A percentile compares a stretch with the other conserved stretches of the same genome.
These are phyloP conservation scores for Maudiozyma turicensis DNA, from an alignment of 805 yeast species.

Conservation along the genomic window DNA sequence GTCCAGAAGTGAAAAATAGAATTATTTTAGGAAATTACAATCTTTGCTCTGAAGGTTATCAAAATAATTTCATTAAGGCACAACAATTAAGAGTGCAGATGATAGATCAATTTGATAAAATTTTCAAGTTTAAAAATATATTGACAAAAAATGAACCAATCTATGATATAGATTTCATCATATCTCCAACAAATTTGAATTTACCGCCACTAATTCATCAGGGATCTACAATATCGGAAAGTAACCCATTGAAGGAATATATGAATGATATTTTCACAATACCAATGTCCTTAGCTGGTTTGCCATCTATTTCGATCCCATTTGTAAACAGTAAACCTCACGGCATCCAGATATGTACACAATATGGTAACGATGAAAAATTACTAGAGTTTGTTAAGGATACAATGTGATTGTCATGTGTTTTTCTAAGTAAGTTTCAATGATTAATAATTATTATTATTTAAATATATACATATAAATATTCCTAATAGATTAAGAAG, in stretches of 20 bases:
- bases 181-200: conserved; percentile 63
- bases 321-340: conserved; percentile 26
- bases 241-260: conserved; percentile 47
- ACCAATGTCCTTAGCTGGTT: conserved; percentile 85
- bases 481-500: not conserved
- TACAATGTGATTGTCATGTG: not conserved
- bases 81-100: conserved; percentile 52
- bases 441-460: not conserved
- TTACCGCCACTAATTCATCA: conserved; percentile 41
- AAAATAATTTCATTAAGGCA: conserved; percentile 71
- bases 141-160: conserved; percentile 17
- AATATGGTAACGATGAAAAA: conserved; percentile 67
- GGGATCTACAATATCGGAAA: conserved; percentile 27
- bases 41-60: conserved; percentile 58
- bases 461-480: not conserved
- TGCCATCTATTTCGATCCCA: conserved; percentile 81
- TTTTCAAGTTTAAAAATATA: conserved; percentile 47
- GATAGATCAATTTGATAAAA: conserved; percentile 52
- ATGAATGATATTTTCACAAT: conserved; percentile 78
- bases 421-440: not conserved
- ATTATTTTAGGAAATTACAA: conserved; percentile 81
- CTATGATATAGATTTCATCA: conserved; percentile 52
- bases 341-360: conserved; percentile 80
- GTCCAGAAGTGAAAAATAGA: conserved; percentile 75
- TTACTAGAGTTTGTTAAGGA: conserved; percentile 37